Evolutionary conservation across 2,329 filamentous ascomycete species (phyloP).

Genomic region (Sphaerulina vaccinii): DNA sequence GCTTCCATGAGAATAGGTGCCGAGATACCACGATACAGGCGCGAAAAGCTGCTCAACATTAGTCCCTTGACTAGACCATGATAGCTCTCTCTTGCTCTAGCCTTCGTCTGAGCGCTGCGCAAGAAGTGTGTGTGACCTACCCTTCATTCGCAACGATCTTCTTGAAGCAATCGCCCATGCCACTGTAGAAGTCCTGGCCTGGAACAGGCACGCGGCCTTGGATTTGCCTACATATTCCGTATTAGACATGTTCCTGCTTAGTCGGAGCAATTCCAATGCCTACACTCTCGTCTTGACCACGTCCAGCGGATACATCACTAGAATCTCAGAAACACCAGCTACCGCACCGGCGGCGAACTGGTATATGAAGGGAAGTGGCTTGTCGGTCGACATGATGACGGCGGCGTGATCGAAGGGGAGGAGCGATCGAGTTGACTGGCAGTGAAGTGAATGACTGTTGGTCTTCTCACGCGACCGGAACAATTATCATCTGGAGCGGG

Average conservation of each 20-base stretch:
- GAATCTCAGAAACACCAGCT: slow-evolving; percentile 84
- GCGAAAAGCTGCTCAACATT: slow-evolving; percentile 63
- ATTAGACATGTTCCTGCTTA: slow-evolving; percentile 15
- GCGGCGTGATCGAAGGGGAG: background rate
- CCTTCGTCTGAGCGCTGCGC: background rate
- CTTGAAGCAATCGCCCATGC: slow-evolving; percentile 96
- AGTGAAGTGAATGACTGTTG: background rate
- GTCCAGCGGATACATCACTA: slow-evolving; percentile 88
- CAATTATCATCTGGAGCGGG: no score
- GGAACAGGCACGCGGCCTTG: slow-evolving; percentile 62
- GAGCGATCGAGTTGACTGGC: background rate
- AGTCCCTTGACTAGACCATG: slow-evolving; percentile 2
- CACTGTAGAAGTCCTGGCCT: slow-evolving; percentile 84
- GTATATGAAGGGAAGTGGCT: slow-evolving; percentile 88
- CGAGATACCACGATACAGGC: slow-evolving; percentile 91
- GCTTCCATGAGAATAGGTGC: slow-evolving; percentile 98
- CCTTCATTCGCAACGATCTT: slow-evolving; percentile 97
- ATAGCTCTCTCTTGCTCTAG: background rate
- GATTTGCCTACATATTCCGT: slow-evolving; percentile 31
- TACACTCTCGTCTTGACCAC: slow-evolving; percentile 98
- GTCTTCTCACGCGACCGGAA: no score
- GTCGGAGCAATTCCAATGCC: slow-evolving; percentile 38
- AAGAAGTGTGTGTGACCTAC: slow-evolving; percentile 48
- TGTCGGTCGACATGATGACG: slow-evolving; percentile 52
- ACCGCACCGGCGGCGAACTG: slow-evolving; percentile 96